phyloP scores from a whole-genome alignment of 1,284 basidiomycete species.

The Fomitopsis betulina region DNA sequence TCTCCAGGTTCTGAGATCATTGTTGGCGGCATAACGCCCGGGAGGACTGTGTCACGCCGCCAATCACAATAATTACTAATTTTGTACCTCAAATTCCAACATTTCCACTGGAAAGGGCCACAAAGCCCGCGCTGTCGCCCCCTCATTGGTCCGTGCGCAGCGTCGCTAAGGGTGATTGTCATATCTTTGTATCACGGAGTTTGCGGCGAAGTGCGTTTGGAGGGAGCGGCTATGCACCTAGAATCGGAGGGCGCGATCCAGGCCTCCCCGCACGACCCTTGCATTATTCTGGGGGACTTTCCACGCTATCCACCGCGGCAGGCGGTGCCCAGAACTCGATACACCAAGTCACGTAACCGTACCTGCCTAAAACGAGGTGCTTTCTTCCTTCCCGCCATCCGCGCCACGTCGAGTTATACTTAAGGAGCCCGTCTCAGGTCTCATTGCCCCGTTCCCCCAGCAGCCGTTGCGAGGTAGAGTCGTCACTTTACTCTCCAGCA shows the following conservation, averaged over 20 bases:
- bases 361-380: conserved; percentile 5
- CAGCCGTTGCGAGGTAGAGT: conserved; percentile 3
- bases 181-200: conserved; percentile 8
- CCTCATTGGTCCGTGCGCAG: conserved; percentile 3
- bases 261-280: conserved; percentile 3
- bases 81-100: conserved; percentile 16
- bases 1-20: conserved; percentile 13
- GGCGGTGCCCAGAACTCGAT: conserved; percentile 19
- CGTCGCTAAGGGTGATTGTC: conserved; percentile 6
- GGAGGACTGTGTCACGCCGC: conserved; percentile 10
- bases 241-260: conserved; percentile 2
- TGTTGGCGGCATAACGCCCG: conserved; percentile 8
- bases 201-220: conserved; percentile 3
- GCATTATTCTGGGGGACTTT: conserved; percentile 17
- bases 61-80: conserved; percentile 12
- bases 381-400: neutral
- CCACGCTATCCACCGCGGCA: conserved; percentile 19
- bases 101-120: conserved; percentile 9
- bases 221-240: neutral
- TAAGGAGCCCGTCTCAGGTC: neutral
- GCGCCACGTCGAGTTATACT: conserved; percentile 1
- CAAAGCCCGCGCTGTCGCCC: neutral
- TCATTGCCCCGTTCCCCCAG: neutral
- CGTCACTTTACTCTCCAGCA: neutral
- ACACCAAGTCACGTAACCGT: conserved; percentile 8